phyloP scores from a whole-genome alignment of 2,329 filamentous ascomycete genomes.

The Pseudogymnoascus sp. region DNA sequence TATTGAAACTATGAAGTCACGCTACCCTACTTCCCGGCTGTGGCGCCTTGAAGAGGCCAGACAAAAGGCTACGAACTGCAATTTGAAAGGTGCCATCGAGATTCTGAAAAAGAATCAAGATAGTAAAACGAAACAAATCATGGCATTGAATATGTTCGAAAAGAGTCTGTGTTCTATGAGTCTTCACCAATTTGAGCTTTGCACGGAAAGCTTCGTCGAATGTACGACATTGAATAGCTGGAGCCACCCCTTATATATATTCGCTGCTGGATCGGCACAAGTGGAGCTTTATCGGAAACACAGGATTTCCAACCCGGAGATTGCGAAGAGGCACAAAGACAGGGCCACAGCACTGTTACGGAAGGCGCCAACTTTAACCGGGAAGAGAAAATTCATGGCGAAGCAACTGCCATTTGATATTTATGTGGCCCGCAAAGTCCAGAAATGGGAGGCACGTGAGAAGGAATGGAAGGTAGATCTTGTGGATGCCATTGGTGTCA shows the following conservation, averaged over 20 bases:
- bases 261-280: slow-evolving; percentile 71
- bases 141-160: slow-evolving; percentile 80
- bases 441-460: slow-evolving; percentile 78
- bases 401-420: slow-evolving; percentile 83
- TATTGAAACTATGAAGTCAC: slow-evolving; percentile 63
- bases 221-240: slow-evolving; percentile 81
- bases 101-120: slow-evolving; percentile 53
- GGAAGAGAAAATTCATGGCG: slow-evolving; percentile 85
- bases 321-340: slow-evolving; percentile 50
- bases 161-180: slow-evolving; percentile 72
- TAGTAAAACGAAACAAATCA: slow-evolving; percentile 79
- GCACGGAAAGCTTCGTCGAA: slow-evolving; percentile 65
- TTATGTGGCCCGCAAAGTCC: slow-evolving; percentile 74
- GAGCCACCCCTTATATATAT: slow-evolving; percentile 85
- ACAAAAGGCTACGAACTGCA: slow-evolving; percentile 59
- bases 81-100: slow-evolving; percentile 60
- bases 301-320: slow-evolving; percentile 35
- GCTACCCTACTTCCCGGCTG: slow-evolving; percentile 74
- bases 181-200: slow-evolving; percentile 66
- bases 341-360: slow-evolving; percentile 63
- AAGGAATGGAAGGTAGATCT: slow-evolving; percentile 60
- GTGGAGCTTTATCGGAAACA: slow-evolving; percentile 71
- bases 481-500: slow-evolving; percentile 72
- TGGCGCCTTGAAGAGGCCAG: slow-evolving; percentile 87
- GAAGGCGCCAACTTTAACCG: slow-evolving; percentile 65